Conservation (phyloP, 139 green algal genomes). For the Auxenochlorella pyrenoidosa region DNA sequence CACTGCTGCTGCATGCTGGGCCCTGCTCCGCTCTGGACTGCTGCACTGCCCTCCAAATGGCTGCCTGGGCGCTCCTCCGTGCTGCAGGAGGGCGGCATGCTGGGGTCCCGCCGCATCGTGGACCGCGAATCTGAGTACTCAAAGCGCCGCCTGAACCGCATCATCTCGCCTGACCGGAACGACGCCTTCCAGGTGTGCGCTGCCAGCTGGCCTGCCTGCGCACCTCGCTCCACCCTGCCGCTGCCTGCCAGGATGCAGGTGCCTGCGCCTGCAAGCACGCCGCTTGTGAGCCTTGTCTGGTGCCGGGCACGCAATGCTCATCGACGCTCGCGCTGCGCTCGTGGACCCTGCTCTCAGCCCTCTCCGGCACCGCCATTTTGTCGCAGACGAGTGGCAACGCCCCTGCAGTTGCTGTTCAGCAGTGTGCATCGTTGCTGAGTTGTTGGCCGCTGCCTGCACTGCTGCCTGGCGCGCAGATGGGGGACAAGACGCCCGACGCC, state of each 20-base stretch:
- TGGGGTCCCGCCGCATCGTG: constrained; percentile 65
- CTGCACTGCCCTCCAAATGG: too few relatives aligned
- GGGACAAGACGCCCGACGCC: constrained; percentile 75
- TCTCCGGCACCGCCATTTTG: too few relatives aligned
- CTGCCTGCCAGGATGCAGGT: too few relatives aligned
- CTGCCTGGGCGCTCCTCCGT: too few relatives aligned
- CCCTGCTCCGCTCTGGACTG: not conserved
- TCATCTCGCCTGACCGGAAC: constrained; percentile 90
- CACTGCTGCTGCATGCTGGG: not conserved
- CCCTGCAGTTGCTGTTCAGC: too few relatives aligned
- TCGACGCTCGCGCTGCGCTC: too few relatives aligned
- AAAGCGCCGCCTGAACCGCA: constrained; percentile 78
- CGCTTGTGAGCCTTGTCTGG: too few relatives aligned
- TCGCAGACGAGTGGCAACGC: too few relatives aligned
- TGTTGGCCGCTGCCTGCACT: not conserved
- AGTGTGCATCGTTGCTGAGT: too few relatives aligned
- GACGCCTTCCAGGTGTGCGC: constrained; percentile 90
- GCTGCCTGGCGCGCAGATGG: constrained; percentile 57
- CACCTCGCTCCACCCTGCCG: not conserved
- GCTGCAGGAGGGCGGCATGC: constrained; percentile 48
- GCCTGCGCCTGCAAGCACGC: too few relatives aligned
- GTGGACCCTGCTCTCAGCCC: too few relatives aligned
- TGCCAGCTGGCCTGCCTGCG: not conserved
- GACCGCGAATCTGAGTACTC: constrained; percentile 95
- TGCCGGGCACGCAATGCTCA: too few relatives aligned